phyloP scores from a whole-genome alignment of 306 rosid genomes.

The Acmispon strigosus region DNA sequence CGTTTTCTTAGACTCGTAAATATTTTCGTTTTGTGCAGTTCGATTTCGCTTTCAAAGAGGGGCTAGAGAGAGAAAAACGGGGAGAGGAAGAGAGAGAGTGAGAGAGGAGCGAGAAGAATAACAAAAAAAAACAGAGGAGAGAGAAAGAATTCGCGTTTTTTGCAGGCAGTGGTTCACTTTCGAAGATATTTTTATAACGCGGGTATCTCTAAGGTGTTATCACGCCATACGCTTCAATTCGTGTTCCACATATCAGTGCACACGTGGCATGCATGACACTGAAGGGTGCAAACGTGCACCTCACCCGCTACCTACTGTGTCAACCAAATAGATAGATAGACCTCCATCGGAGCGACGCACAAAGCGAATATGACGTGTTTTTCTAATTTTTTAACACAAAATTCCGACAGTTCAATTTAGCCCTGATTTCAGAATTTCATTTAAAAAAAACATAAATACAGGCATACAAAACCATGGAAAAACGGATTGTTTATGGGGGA shows the following conservation, averaged over 20 bases:
- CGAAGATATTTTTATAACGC: constrained; percentile 38
- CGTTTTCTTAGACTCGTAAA: constrained; percentile 36
- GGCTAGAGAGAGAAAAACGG: constrained; percentile 10
- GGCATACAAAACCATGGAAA: not conserved
- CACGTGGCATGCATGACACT: constrained; percentile 20
- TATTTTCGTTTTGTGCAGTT: constrained; percentile 37
- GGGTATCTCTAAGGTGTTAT: constrained; percentile 23
- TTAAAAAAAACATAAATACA: not conserved
- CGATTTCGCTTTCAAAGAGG: constrained; percentile 49
- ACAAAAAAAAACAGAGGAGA: constrained; percentile 4
- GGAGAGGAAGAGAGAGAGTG: not conserved
- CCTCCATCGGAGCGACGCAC: too few species aligned
- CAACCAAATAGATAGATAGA: not conserved
- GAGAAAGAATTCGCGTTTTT: constrained; percentile 52
- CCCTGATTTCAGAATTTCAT: too few species aligned
- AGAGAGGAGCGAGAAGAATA: constrained; percentile 20
- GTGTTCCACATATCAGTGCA: not conserved
- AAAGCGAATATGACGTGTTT: not conserved
- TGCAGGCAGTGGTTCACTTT: constrained; percentile 37
- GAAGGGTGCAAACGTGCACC: constrained; percentile 4
- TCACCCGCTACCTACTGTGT: constrained; percentile 19
- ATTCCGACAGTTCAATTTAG: not conserved
- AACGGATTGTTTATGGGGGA: not conserved
- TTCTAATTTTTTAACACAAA: not conserved
- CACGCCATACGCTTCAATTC: not conserved